Conservation (phyloP, 345 rosid genomes). For the Crucihimalaya himalaica region DNA sequence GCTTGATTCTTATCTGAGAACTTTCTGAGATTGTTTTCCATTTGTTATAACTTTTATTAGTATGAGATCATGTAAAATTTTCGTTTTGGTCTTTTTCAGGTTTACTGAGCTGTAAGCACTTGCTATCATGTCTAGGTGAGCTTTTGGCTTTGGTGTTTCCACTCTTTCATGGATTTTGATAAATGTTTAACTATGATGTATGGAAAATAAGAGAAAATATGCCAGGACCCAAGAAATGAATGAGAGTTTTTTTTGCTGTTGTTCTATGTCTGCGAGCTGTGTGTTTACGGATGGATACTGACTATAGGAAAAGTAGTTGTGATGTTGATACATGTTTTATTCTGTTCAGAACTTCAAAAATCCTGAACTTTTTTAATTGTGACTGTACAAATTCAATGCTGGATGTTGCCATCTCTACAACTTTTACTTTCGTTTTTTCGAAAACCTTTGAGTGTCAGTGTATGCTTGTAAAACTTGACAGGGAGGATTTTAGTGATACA, state of each 20-base stretch:
- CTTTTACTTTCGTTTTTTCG: neutral
- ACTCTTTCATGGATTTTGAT: neutral
- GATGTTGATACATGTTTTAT: neutral
- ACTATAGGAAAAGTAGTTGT: neutral
- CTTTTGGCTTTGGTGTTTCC: constrained; percentile 9
- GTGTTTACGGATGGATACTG: neutral
- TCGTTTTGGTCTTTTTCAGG: constrained; percentile 10
- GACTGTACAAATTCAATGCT: neutral
- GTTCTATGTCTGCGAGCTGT: neutral
- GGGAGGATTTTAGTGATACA: constrained; percentile 64
- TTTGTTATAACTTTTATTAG: neutral
- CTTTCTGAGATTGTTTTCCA: neutral
- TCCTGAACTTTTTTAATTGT: neutral
- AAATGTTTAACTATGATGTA: neutral
- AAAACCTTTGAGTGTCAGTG: neutral
- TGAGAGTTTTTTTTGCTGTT: neutral
- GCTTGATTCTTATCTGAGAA: neutral
- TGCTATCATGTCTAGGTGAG: constrained; percentile 38
- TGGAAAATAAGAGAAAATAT: neutral
- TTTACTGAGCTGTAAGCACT: constrained; percentile 27
- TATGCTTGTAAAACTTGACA: constrained; percentile 37
- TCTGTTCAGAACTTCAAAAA: neutral
- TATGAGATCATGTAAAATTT: neutral
- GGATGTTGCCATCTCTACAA: constrained; percentile 2
- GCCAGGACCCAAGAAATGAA: neutral